A percentile compares a stretch with the other conserved stretches of the same genome.
Evolutionary conservation across 164 flowering plant genomes (phyloP).

Genomic region (Berberis vulgaris): DNA sequence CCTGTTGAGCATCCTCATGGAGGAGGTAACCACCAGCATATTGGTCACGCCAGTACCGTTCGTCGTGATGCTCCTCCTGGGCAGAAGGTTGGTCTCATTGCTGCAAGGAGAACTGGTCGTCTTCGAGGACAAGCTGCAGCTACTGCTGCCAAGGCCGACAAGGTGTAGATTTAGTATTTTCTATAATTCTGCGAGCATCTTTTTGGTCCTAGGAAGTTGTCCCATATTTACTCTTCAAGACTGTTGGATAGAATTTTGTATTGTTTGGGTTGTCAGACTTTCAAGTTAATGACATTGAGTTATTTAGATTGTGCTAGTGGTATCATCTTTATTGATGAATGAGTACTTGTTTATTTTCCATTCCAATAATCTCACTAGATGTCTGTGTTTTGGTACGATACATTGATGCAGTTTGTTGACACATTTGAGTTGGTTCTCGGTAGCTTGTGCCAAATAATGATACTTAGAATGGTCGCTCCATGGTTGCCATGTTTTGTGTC

Average conservation of each 20-base stretch:
- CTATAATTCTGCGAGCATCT: background rate
- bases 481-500: too few species aligned
- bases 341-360: background rate
- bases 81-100: conserved; percentile 12
- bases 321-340: background rate
- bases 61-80: conserved; percentile 4
- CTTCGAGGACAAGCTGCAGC: conserved; percentile 5
- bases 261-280: background rate
- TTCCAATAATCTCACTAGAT: background rate
- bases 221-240: background rate
- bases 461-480: too few species aligned
- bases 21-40: conserved; percentile 7
- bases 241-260: too few species aligned
- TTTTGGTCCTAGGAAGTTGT: too few species aligned
- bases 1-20: conserved; percentile 16
- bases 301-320: background rate
- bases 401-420: background rate
- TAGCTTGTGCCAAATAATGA: too few species aligned
- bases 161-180: background rate
- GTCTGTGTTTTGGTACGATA: background rate
- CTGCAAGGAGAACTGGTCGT: conserved; percentile 11
- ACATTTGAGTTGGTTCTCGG: too few species aligned
- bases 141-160: conserved; percentile 15
- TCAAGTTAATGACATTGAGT: background rate
- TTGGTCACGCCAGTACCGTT: conserved; percentile 1